Evolutionary conservation across 75 land plant species (phyloP).

Genomic region (Cunninghamia lanceolata): DNA sequence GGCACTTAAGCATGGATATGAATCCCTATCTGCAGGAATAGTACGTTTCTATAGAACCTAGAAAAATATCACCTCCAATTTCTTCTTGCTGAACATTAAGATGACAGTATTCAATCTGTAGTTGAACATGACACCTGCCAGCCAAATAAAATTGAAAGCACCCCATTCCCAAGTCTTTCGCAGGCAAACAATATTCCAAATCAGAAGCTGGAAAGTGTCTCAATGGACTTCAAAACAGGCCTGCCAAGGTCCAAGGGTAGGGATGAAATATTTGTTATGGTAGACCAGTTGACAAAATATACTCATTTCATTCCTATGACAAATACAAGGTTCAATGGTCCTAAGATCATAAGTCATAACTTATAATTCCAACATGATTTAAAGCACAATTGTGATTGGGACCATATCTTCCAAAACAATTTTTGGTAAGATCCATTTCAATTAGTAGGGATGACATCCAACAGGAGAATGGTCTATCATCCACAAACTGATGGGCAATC

Average conservation of each 20-base stretch:
- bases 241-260: neutral
- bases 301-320: neutral
- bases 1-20: neutral
- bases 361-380: neutral
- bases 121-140: neutral
- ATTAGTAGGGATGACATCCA: neutral
- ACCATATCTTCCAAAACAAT: neutral
- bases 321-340: neutral
- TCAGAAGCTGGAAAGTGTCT: neutral
- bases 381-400: neutral
- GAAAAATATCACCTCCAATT: neutral
- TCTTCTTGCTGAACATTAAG: neutral
- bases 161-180: neutral
- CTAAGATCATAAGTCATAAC: neutral
- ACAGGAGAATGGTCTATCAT: neutral
- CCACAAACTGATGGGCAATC: neutral
- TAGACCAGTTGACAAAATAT: neutral
- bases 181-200: neutral
- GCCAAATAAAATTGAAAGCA: neutral
- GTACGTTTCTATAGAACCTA: neutral
- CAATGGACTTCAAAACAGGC: neutral
- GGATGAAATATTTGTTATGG: neutral
- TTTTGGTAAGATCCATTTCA: neutral
- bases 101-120: neutral
- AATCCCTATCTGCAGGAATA: neutral